A percentile compares a stretch with the other conserved stretches of the same genome.
phyloP scores from a whole-genome alignment of 495 filamentous ascomycete genomes.

The Pyrenopolyporus hunteri region DNA sequence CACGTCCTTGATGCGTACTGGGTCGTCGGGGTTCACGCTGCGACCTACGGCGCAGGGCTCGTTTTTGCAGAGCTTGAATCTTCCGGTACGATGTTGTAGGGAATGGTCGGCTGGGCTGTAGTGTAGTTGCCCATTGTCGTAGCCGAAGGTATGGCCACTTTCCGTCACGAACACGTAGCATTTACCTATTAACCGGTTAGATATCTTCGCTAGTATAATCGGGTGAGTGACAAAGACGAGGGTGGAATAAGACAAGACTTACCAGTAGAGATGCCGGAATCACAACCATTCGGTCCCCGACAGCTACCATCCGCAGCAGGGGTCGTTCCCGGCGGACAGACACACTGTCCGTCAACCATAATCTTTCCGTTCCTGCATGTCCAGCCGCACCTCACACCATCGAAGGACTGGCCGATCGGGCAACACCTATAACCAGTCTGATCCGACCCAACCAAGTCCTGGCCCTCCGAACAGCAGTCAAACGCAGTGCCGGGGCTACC shows the following conservation, averaged over 20 bases:
- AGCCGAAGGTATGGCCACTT: constrained; percentile 20
- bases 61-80: constrained; percentile 21
- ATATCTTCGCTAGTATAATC: background rate
- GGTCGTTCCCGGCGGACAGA: constrained; percentile 7
- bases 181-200: constrained; percentile 6
- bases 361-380: constrained; percentile 8
- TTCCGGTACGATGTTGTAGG: constrained; percentile 9
- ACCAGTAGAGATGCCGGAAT: constrained; percentile 19
- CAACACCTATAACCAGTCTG: constrained; percentile 14
- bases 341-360: constrained; percentile 15
- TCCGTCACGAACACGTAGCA: constrained; percentile 17
- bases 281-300: constrained; percentile 8
- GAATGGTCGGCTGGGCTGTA: constrained; percentile 23
- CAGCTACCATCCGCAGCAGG: constrained; percentile 1
- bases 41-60: constrained; percentile 8
- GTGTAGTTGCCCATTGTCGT: constrained; percentile 11
- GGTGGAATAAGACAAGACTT: background rate
- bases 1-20: constrained; percentile 2
- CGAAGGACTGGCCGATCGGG: constrained; percentile 12
- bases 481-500: constrained; percentile 15
- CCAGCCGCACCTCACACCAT: constrained; percentile 2
- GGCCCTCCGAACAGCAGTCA: constrained; percentile 17
- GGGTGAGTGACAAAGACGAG: too few relatives aligned
- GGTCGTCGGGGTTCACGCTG: constrained; percentile 16
- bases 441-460: constrained; percentile 1